Conservation (phyloP, 164 flowering plant genomes). For the Vitis rotundifolia region DNA sequence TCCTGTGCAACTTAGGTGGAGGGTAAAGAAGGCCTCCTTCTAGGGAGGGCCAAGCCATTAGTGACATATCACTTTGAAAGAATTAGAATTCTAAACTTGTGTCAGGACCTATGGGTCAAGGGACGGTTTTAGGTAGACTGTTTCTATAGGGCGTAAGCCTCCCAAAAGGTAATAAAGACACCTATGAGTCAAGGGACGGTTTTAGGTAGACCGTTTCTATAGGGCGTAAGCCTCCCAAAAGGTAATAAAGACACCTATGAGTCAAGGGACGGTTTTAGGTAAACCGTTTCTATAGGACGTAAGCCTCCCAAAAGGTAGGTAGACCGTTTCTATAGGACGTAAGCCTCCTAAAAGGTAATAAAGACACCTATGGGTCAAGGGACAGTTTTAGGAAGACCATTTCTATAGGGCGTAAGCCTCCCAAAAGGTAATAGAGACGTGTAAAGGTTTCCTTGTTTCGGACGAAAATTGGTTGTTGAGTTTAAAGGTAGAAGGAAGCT, state of each 20-base stretch:
- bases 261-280: background rate
- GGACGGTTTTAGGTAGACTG: background rate
- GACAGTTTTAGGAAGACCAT: background rate
- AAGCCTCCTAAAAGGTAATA: too few relatives aligned
- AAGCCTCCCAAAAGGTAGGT: too few relatives aligned
- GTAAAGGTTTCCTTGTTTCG: too few relatives aligned
- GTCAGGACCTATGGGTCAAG: background rate
- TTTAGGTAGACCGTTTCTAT: background rate
- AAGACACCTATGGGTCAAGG: background rate
- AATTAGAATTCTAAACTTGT: background rate
- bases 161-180: background rate
- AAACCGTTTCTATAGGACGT: fast-evolving
- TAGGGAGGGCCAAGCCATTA: background rate
- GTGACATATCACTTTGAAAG: background rate
- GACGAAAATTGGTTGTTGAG: too few relatives aligned
- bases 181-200: background rate
- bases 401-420: too few relatives aligned
- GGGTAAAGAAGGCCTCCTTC: background rate
- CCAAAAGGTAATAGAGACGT: too few relatives aligned
- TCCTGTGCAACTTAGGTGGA: background rate
- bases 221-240: too few relatives aligned
- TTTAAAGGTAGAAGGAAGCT: too few relatives aligned
- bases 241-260: too few relatives aligned
- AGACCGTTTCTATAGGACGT: too few relatives aligned
- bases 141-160: too few relatives aligned